Base-by-base conservation (phyloP, 2,329 filamentous ascomycete genomes). In the Aspergillus awamori region DNA sequence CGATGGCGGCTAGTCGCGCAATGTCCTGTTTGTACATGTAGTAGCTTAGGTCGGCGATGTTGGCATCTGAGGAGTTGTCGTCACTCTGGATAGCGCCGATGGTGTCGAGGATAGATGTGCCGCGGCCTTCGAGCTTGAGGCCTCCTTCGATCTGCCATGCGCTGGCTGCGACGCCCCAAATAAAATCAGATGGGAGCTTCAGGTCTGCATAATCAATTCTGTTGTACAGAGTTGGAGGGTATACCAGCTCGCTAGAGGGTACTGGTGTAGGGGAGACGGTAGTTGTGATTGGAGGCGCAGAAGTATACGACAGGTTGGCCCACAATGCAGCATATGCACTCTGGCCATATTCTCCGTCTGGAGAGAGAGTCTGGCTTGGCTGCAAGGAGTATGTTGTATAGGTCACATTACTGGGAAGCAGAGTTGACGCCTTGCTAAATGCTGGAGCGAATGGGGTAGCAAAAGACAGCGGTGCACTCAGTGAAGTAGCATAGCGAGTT, bases 231-330 rank as follows among this genome's bases (percentile, higher is more conserved):
- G 75, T 69, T 0, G 86, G 85, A 0, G 85, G 86, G 0, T 86
- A 76, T 5, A 87, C 74, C 1, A 88, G 77, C 59, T 87, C 83
- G 57, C 74, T 81, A 1, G 77, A 83, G 0, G 84, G 82, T 1
- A 88, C 72, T 0, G 84, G 79, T 0, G 84, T 87, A 0, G 85
- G 83, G 4, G 75, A 77, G 2, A 85, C 84, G 0, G 85, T 87
- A 0, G 84, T 84, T 2, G 77, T 77, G 62, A 80, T 79, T n/a
- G 80, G 63, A 1, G 72, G 70, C n/a, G 72, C 70, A 15, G 73
- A 64, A 1, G 73, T 75, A 51, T 75, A 76, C 45, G 76, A 73
- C 2, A 74, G 61, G 43, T 70, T 67, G 6, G 72, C 73, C 76
- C 76, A 77, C 58, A 75, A 65, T 1, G 72, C 72, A 3, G 72